Percentiles rank a stretch among this genome's conserved stretches.
These are phyloP conservation scores for Nigrospora sphaerica DNA, from an alignment of 2,329 filamentous ascomycete species.

Conservation along the genomic window DNA sequence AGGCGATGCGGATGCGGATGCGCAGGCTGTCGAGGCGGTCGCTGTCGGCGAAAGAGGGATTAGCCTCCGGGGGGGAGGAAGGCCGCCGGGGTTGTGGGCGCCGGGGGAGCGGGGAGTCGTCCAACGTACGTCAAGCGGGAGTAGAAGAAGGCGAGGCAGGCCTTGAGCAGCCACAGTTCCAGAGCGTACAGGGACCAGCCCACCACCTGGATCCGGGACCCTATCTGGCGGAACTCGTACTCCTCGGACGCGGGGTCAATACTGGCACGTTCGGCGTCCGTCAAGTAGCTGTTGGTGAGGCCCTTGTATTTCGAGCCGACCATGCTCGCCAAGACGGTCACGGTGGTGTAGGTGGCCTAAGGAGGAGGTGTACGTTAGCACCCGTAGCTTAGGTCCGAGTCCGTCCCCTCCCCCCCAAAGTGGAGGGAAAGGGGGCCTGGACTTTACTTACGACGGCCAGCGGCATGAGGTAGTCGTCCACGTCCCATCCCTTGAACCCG, in stretches of 20 bases:
- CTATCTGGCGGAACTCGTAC: slow-evolving; percentile 13
- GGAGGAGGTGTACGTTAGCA: no score
- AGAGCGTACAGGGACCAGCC: slow-evolving; percentile 23
- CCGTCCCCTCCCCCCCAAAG: no score
- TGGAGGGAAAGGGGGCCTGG: no score
- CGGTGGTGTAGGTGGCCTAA: not conserved
- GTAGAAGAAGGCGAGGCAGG: slow-evolving; percentile 20
- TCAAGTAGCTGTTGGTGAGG: slow-evolving; percentile 9
- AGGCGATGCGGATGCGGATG: slow-evolving; percentile 31
- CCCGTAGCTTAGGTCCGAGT: no score
- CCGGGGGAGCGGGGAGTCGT: no score
- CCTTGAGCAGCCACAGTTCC: slow-evolving; percentile 21
- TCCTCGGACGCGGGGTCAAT: slow-evolving; percentile 8
- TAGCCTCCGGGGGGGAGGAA: not conserved
- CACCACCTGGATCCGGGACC: slow-evolving; percentile 22
- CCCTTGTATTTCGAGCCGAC: slow-evolving; percentile 3
- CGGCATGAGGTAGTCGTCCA: no score
- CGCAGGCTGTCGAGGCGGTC: slow-evolving; percentile 27
- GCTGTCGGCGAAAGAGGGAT: slow-evolving; percentile 14
- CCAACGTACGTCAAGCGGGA: slow-evolving; percentile 20
- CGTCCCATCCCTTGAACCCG: no score
- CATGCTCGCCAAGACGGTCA: not conserved
- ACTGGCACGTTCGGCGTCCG: slow-evolving; percentile 8
- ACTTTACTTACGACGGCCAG: no score
- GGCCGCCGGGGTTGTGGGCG: not conserved